A percentile compares a stretch with the other conserved stretches of the same genome.
Evolutionary conservation across 441 rosid genomes (phyloP).

Genomic region (Euphorbia schlechtendalii): DNA sequence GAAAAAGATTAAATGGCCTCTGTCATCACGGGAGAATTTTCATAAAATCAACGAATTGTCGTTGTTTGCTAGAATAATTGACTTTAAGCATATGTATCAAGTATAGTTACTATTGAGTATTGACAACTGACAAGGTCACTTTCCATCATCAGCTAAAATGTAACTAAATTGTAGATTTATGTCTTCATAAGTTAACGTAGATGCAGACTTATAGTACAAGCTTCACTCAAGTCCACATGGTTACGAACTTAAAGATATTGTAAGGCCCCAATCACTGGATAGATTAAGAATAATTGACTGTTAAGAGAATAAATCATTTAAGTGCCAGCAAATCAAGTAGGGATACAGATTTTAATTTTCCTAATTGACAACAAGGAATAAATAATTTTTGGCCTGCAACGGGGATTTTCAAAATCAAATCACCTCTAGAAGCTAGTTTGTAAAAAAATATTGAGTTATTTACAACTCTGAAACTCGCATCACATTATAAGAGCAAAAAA

Average conservation of each 20-base stretch:
- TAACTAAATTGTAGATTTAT: neutral
- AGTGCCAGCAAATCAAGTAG: neutral
- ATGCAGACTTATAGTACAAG: neutral
- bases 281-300: neutral
- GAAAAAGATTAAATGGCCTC: neutral
- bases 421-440: neutral
- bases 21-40: neutral
- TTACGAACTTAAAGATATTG: neutral
- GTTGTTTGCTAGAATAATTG: neutral
- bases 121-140: no score
- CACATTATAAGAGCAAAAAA: neutral
- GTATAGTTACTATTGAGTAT: no score
- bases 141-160: neutral
- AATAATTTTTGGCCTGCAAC: neutral
- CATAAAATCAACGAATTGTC: constrained; percentile 3
- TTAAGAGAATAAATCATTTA: neutral
- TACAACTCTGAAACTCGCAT: neutral
- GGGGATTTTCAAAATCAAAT: constrained; percentile 3
- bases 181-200: constrained; percentile 6
- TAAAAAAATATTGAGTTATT: neutral
- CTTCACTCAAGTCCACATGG: neutral
- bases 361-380: no score
- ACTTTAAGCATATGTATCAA: no score
- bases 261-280: neutral
- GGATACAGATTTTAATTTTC: no score